Conservation (phyloP, 2,329 filamentous ascomycete species). For the Xylariaceae sp. region DNA sequence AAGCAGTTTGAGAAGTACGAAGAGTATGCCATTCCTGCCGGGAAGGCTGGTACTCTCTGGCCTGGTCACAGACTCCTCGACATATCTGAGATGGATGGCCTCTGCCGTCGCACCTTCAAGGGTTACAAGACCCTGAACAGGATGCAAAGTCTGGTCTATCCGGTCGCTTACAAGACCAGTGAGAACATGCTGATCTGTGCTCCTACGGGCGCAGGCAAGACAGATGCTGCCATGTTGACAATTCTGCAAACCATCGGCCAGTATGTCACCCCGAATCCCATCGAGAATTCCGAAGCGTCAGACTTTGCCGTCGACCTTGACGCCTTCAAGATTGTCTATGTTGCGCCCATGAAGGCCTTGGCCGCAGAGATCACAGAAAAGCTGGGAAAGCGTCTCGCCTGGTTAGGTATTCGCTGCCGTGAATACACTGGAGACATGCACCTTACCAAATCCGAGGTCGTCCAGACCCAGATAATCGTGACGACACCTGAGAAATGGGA, state of each 20-base stretch:
- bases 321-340: conserved; percentile 97
- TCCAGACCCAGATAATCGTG: conserved; percentile 95
- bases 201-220: conserved; percentile 97
- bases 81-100: conserved; percentile 76
- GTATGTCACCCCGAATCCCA: conserved; percentile 72
- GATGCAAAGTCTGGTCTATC: conserved; percentile 96
- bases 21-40: conserved; percentile 80
- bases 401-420: conserved; percentile 86
- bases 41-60: conserved; percentile 66
- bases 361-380: conserved; percentile 96
- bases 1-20: conserved; percentile 73
- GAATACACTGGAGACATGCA: conserved; percentile 99
- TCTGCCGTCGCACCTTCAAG: conserved; percentile 87
- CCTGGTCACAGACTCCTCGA: conserved; percentile 67
- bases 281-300: conserved; percentile 62
- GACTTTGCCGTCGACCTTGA: conserved; percentile 79
- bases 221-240: conserved; percentile 94
- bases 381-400: conserved; percentile 80
- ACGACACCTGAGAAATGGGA: conserved; percentile 99
- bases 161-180: conserved; percentile 88
- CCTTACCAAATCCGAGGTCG: conserved; percentile 89
- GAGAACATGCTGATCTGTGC: conserved; percentile 99
- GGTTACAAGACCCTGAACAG: conserved; percentile 91
- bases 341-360: conserved; percentile 97
- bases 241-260: conserved; percentile 86